Percentiles rank a stretch among this genome's conserved stretches.
Conservation (phyloP, 257 asterid species). For the Nyctanthes arbortristis region DNA sequence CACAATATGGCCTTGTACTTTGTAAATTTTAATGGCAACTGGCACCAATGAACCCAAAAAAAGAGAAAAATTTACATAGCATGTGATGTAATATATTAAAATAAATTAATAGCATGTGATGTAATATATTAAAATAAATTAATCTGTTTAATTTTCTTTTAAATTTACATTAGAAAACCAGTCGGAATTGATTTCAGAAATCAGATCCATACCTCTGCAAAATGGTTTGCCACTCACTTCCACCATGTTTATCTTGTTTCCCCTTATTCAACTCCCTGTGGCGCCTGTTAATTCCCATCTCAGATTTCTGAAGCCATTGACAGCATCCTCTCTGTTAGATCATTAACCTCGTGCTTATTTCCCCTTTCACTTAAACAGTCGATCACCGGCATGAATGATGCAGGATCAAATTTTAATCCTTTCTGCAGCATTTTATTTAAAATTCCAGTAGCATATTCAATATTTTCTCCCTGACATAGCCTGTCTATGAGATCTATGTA, state of each 20-base stretch:
- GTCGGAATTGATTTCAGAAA: constrained; percentile 12
- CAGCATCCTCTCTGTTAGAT: constrained; percentile 69
- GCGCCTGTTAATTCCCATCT: constrained; percentile 34
- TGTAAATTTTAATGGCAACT: constrained; percentile 7
- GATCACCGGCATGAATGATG: constrained; percentile 80
- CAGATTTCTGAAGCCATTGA: constrained; percentile 56
- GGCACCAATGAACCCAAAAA: background rate
- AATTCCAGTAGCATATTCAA: constrained; percentile 54
- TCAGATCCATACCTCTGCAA: constrained; percentile 58
- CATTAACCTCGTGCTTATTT: constrained; percentile 71
- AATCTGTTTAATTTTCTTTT: background rate
- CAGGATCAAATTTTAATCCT: constrained; percentile 79
- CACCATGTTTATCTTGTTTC: constrained; percentile 37
- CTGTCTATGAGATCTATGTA: constrained; percentile 63
- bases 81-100: constrained; percentile 1
- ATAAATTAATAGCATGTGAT: constrained; percentile 9
- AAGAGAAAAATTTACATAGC: no score
- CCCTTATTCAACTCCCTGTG: constrained; percentile 28
- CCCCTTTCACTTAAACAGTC: constrained; percentile 61
- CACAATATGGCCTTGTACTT: constrained; percentile 2
- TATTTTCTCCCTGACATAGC: constrained; percentile 55
- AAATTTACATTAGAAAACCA: constrained; percentile 16
- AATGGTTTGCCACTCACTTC: constrained; percentile 67
- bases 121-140: background rate
- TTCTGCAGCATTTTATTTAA: constrained; percentile 62